Evolutionary conservation across 106 monocot genomes (phyloP).

Genomic region (Apostasia shenzhenica): DNA sequence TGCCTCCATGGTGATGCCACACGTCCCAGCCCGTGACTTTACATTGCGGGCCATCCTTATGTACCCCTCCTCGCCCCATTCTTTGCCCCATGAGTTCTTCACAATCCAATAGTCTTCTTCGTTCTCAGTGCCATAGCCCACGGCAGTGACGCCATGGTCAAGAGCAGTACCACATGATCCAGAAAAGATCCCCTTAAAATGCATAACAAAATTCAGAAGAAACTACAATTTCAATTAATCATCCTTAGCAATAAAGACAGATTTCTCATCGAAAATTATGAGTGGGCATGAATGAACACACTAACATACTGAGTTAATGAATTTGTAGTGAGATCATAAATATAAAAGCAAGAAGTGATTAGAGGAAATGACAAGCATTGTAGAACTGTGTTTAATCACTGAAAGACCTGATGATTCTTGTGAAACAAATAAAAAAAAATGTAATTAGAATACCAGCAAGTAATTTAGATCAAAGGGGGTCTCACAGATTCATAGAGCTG

Average conservation of each 20-base stretch:
- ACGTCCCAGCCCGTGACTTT: constrained; percentile 28
- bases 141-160: constrained; percentile 69
- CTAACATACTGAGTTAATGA: not conserved
- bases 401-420: no score
- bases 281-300: not conserved
- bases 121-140: constrained; percentile 75
- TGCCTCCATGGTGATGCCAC: constrained; percentile 63
- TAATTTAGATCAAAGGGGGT: not conserved
- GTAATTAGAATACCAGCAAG: no score
- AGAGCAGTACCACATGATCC: constrained; percentile 49
- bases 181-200: constrained; percentile 56
- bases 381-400: no score
- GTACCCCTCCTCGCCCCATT: constrained; percentile 72
- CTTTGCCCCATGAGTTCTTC: constrained; percentile 65
- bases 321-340: not conserved
- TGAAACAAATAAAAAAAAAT: no score
- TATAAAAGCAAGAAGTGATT: not conserved
- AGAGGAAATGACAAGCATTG: not conserved
- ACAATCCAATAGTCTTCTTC: constrained; percentile 89
- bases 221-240: not conserved
- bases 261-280: no score
- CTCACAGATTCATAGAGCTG: constrained; percentile 52
- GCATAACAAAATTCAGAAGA: not conserved
- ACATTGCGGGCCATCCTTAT: constrained; percentile 59
- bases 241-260: not conserved